These are phyloP conservation scores for Cladophialophora bantiana DNA, from an alignment of 2,329 filamentous ascomycete species.

Conservation along the genomic window DNA sequence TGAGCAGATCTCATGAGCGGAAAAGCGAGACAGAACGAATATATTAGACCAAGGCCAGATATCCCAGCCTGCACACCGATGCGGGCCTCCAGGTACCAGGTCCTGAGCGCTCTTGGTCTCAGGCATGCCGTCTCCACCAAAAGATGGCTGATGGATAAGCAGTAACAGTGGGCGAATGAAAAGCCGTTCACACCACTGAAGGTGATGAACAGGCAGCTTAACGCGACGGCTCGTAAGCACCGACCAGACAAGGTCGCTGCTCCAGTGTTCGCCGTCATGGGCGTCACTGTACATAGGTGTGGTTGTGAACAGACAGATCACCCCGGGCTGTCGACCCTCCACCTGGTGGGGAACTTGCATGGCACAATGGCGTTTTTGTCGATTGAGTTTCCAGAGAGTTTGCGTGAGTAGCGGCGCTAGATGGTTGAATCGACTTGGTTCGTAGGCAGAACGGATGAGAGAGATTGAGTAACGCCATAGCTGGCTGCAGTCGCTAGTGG, in stretches of 20 bases:
- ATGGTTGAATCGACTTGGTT: not conserved
- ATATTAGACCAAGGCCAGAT: not conserved
- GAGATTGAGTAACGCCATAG: not conserved
- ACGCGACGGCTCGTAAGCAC: not conserved
- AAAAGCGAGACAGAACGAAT: not conserved
- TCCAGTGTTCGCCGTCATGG: not conserved
- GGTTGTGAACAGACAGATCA: not conserved
- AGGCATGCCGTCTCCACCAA: not conserved
- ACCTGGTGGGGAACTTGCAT: not conserved
- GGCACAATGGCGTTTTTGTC: not conserved
- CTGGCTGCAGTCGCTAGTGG: not conserved
- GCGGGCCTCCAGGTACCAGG: not conserved
- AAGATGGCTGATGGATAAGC: not conserved
- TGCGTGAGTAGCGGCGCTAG: not conserved
- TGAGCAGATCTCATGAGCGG: not conserved
- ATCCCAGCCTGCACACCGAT: conserved; percentile 1
- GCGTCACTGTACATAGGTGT: not conserved
- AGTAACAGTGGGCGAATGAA: not conserved
- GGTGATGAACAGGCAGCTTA: not conserved
- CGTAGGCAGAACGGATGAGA: not conserved
- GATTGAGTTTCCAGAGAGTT: not conserved
- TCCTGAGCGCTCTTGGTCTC: not conserved
- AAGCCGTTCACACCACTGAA: not conserved
- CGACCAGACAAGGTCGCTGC: not conserved
- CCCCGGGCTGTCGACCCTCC: not conserved